phyloP scores from a whole-genome alignment of 1,139 yeast genomes.

The Suhomyces yuchorum region DNA sequence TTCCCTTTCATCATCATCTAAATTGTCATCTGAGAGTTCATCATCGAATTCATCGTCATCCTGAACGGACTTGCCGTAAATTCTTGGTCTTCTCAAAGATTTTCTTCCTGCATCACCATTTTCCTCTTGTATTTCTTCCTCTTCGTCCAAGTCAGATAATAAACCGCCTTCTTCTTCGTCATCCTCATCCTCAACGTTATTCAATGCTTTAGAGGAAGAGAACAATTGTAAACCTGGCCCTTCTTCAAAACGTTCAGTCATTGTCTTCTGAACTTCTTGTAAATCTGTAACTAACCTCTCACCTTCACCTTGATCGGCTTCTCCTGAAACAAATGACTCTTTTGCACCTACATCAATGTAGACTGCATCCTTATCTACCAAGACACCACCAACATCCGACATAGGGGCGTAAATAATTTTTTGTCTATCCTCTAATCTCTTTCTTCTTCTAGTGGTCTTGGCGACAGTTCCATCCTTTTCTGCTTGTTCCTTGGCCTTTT shows the following conservation, averaged over 20 bases:
- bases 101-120: conserved; percentile 55
- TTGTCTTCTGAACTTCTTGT: conserved; percentile 66
- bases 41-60: conserved; percentile 55
- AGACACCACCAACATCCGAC: conserved; percentile 98
- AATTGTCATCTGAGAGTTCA: conserved; percentile 34
- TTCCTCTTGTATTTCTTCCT: conserved; percentile 31
- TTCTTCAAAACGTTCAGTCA: conserved; percentile 61
- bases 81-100: conserved; percentile 58
- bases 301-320: conserved; percentile 67
- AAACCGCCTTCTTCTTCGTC: conserved; percentile 44
- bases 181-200: conserved; percentile 41
- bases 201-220: conserved; percentile 56
- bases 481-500: conserved; percentile 64
- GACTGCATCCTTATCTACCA: conserved; percentile 96
- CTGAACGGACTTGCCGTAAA: conserved; percentile 54
- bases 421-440: conserved; percentile 90
- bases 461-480: conserved; percentile 57
- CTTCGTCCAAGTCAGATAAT: conserved; percentile 32
- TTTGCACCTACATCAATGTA: conserved; percentile 82
- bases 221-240: conserved; percentile 77
- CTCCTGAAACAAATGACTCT: conserved; percentile 61
- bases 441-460: conserved; percentile 68
- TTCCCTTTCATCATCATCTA: conserved; percentile 38
- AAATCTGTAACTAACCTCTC: conserved; percentile 81
- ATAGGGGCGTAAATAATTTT: conserved; percentile 97